Percentiles rank a stretch among this genome's conserved stretches.
phyloP scores from a whole-genome alignment of 208 protist genomes.

The Blechomonas ayalai region DNA sequence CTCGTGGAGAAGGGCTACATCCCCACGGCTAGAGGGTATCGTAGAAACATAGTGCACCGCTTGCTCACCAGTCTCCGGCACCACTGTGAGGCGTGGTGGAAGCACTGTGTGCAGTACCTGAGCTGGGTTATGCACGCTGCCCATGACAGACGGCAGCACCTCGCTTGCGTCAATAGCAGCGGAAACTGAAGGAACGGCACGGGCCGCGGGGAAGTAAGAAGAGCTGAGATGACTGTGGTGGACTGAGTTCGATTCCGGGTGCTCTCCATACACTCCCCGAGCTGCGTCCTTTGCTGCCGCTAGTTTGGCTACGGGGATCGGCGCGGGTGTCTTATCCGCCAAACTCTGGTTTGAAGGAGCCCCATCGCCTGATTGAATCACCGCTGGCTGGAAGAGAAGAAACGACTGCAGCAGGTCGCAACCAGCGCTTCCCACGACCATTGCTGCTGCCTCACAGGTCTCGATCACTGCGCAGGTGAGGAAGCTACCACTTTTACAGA shows the following conservation, averaged over 20 bases:
- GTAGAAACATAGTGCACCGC: conserved; percentile 51
- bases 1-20: conserved; percentile 83
- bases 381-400: no score
- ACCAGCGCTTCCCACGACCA: no score
- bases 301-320: conserved; percentile 12
- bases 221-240: no score
- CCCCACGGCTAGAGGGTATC: conserved; percentile 43
- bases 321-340: background rate
- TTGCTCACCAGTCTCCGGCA: conserved; percentile 11
- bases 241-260: no score
- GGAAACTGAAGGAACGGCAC: conserved; percentile 19
- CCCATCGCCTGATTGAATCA: no score
- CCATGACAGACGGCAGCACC: conserved; percentile 13
- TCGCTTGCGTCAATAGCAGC: background rate
- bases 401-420: no score
- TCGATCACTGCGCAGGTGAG: no score
- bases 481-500: no score
- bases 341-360: background rate
- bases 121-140: background rate
- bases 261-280: conserved; percentile 9
- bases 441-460: no score
- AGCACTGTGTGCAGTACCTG: conserved; percentile 16
- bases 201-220: conserved; percentile 33
- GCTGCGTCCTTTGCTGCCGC: conserved; percentile 18
- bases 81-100: conserved; percentile 6